Evolutionary conservation across 495 filamentous ascomycete genomes (phyloP).

Genomic region (Xylaria venustula): DNA sequence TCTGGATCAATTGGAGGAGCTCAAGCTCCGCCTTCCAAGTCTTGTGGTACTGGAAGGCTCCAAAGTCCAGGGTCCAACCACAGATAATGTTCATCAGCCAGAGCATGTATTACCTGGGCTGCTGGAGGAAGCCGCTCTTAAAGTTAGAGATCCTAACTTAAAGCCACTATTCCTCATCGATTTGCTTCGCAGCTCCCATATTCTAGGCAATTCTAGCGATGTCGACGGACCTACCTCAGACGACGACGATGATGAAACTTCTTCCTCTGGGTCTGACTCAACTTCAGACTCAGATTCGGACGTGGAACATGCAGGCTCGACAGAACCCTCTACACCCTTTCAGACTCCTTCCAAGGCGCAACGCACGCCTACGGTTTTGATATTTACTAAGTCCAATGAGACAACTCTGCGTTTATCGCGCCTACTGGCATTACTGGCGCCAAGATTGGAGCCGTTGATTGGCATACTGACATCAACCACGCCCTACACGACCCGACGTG

Average conservation of each 20-base stretch:
- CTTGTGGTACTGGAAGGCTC: constrained; percentile 69
- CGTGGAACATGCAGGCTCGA: constrained; percentile 1
- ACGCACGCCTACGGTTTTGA: constrained; percentile 54
- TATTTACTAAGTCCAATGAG: constrained; percentile 90
- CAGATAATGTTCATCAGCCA: constrained; percentile 18
- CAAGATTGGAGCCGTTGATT: constrained; percentile 53
- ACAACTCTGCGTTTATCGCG: constrained; percentile 74
- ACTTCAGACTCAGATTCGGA: constrained; percentile 24
- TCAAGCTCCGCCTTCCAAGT: constrained; percentile 72
- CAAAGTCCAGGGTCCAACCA: constrained; percentile 24
- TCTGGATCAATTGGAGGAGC: constrained; percentile 69
- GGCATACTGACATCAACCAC: constrained; percentile 75
- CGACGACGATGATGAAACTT: constrained; percentile 28
- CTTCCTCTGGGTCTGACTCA: constrained; percentile 33
- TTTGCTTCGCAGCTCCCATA: constrained; percentile 50
- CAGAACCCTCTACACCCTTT: constrained; percentile 9
- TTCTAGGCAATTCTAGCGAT: constrained; percentile 20
- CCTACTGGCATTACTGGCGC: constrained; percentile 68
- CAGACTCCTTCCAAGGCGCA: neutral
- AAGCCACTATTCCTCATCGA: constrained; percentile 82
- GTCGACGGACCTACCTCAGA: neutral
- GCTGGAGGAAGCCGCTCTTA: constrained; percentile 70
- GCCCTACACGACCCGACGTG: constrained; percentile 59
- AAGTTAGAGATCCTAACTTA: constrained; percentile 68
- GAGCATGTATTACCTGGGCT: constrained; percentile 63